Evolutionary conservation across 768 basidiomycete genomes (phyloP).

Genomic region (Botryobasidium botryosum): DNA sequence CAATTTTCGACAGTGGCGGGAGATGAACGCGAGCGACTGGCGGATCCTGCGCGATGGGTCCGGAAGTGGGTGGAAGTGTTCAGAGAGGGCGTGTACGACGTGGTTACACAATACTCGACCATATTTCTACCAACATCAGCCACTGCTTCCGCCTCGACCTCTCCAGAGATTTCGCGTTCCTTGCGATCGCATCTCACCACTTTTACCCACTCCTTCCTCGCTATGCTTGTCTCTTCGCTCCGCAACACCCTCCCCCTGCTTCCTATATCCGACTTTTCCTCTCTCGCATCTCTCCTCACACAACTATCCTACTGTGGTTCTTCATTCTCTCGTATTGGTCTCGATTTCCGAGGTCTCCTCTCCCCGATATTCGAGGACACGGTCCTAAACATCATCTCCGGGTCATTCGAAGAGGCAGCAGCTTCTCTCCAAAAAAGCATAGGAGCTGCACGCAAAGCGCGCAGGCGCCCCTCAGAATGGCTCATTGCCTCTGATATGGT

Average conservation of each 20-base stretch:
- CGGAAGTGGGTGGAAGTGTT: constrained; percentile 81
- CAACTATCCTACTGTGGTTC: constrained; percentile 88
- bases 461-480: constrained; percentile 14
- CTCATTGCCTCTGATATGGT: constrained; percentile 15
- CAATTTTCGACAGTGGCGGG: constrained; percentile 30
- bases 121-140: constrained; percentile 54
- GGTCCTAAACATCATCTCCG: constrained; percentile 37
- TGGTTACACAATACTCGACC: constrained; percentile 74
- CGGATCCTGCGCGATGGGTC: constrained; percentile 60
- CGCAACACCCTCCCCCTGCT: constrained; percentile 36
- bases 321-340: constrained; percentile 80
- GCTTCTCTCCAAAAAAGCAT: constrained; percentile 10
- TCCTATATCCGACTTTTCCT: constrained; percentile 36
- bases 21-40: constrained; percentile 27
- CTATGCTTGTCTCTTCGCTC: constrained; percentile 53
- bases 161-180: constrained; percentile 1
- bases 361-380: constrained; percentile 48
- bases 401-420: constrained; percentile 31
- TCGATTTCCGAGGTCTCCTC: constrained; percentile 68
- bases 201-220: constrained; percentile 44
- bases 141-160: constrained; percentile 22
- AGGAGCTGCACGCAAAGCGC: constrained; percentile 3
- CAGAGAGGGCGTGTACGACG: constrained; percentile 84
- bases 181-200: constrained; percentile 43
- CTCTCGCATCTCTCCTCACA: constrained; percentile 71